phyloP scores from a whole-genome alignment of 345 rosid species.

The Dimocarpus longan region DNA sequence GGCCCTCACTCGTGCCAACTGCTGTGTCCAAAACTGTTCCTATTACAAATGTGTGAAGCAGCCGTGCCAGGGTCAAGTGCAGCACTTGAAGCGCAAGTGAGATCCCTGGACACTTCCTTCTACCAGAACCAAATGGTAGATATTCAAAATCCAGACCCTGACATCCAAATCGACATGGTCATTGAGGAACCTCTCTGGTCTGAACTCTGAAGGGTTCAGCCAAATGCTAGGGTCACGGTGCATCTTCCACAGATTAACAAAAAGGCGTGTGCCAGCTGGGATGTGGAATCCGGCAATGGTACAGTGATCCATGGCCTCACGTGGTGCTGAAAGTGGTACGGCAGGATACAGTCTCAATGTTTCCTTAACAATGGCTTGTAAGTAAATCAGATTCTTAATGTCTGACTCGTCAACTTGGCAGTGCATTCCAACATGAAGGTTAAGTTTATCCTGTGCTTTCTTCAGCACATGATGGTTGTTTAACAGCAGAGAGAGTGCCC shows the following conservation, averaged over 20 bases:
- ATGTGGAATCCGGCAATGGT: conserved; percentile 30
- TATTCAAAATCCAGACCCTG: conserved; percentile 29
- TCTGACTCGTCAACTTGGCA: conserved; percentile 45
- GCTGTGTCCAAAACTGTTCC: neutral
- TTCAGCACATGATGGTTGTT: conserved; percentile 36
- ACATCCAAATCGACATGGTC: conserved; percentile 21
- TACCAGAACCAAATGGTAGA: conserved; percentile 36
- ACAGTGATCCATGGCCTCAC: conserved; percentile 38
- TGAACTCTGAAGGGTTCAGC: conserved; percentile 25
- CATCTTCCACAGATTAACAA: conserved; percentile 33
- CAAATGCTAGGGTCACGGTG: conserved; percentile 25
- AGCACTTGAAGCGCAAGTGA: conserved; percentile 26
- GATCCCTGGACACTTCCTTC: conserved; percentile 41
- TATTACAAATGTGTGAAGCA: conserved; percentile 31
- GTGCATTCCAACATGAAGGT: conserved; percentile 30
- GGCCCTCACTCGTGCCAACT: conserved; percentile 32
- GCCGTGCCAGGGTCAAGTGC: conserved; percentile 28
- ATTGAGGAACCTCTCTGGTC: conserved; percentile 36
- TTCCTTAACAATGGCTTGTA: conserved; percentile 51
- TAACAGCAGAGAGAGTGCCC: conserved; percentile 44
- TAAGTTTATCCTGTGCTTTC: conserved; percentile 45
- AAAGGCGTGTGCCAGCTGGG: conserved; percentile 37
- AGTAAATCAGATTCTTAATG: conserved; percentile 34
- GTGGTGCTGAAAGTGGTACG: conserved; percentile 29
- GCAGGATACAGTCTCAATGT: conserved; percentile 45